phyloP scores from a whole-genome alignment of 306 rosid genomes.

The Cucurbita maxima region DNA sequence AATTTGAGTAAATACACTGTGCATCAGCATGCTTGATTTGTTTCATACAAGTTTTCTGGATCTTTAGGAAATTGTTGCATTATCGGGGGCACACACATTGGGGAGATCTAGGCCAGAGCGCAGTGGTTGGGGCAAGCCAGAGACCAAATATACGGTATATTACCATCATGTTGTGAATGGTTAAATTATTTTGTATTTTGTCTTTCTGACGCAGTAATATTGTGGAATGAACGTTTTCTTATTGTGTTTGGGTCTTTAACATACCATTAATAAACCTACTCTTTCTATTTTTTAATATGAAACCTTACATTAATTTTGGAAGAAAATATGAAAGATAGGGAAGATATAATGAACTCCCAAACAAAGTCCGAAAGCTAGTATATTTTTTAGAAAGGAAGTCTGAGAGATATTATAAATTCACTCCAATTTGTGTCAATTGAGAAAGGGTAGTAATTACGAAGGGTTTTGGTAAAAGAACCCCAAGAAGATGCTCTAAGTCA shows the following conservation, averaged over 20 bases:
- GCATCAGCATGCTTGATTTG: conserved; percentile 4
- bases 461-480: not conserved
- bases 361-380: not conserved
- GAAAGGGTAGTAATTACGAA: not conserved
- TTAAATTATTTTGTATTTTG: not conserved
- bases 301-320: not conserved
- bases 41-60: conserved; percentile 8
- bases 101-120: conserved; percentile 95
- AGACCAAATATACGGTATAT: conserved; percentile 78
- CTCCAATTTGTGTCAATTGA: not conserved
- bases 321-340: not conserved
- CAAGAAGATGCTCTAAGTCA: not conserved
- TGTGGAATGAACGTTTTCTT: not conserved
- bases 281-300: not conserved
- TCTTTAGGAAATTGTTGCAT: conserved; percentile 87
- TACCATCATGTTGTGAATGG: not conserved
- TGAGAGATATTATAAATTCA: not conserved
- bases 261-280: not conserved
- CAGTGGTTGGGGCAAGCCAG: conserved; percentile 99
- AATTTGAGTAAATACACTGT: not conserved
- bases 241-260: not conserved
- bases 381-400: not conserved
- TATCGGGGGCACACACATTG: conserved; percentile 93
- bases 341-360: not conserved
- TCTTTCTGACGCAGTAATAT: not conserved